Evolutionary conservation across 2,329 filamentous ascomycete genomes (phyloP).

Genomic region (Microcera coccophila): DNA sequence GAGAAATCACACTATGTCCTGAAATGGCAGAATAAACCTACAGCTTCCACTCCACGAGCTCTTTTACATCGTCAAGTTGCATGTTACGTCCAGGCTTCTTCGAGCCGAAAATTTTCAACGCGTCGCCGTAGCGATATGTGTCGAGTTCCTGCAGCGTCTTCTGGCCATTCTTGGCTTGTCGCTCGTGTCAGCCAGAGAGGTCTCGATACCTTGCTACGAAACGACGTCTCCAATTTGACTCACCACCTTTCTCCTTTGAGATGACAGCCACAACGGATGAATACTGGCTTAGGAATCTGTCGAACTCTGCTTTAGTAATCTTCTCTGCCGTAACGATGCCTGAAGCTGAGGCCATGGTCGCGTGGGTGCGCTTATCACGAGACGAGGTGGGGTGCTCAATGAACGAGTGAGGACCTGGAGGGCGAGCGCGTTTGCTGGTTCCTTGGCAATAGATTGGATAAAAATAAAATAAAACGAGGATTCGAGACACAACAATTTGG

Average conservation of each 20-base stretch:
- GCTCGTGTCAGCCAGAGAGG: not conserved
- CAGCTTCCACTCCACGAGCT: slow-evolving; percentile 69
- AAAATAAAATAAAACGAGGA: too few relatives aligned
- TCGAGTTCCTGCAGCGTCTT: slow-evolving; percentile 57
- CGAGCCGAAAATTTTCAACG: slow-evolving; percentile 44
- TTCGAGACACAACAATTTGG: too few relatives aligned
- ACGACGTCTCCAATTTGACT: slow-evolving; percentile 17
- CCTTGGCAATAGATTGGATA: too few relatives aligned
- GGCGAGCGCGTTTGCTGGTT: too few relatives aligned
- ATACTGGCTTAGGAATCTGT: slow-evolving; percentile 36
- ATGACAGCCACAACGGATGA: slow-evolving; percentile 39
- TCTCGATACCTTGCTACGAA: too few relatives aligned
- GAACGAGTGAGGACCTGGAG: too few relatives aligned
- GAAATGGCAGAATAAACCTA: slow-evolving; percentile 36
- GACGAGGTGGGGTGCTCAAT: not conserved
- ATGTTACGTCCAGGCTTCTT: slow-evolving; percentile 39
- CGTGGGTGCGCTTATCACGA: not conserved
- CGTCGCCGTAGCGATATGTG: slow-evolving; percentile 53
- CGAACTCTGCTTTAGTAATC: slow-evolving; percentile 35
- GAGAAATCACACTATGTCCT: slow-evolving; percentile 3
- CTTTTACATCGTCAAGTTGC: slow-evolving; percentile 54
- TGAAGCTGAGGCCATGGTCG: slow-evolving; percentile 17
- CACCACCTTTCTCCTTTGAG: slow-evolving; percentile 45
- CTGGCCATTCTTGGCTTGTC: slow-evolving; percentile 45
- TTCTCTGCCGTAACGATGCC: slow-evolving; percentile 12